Evolutionary conservation across 352 stramenopile species (phyloP), one percentile per base, ranked within the genome.

Genomic region (Pythium coloratum): DNA sequence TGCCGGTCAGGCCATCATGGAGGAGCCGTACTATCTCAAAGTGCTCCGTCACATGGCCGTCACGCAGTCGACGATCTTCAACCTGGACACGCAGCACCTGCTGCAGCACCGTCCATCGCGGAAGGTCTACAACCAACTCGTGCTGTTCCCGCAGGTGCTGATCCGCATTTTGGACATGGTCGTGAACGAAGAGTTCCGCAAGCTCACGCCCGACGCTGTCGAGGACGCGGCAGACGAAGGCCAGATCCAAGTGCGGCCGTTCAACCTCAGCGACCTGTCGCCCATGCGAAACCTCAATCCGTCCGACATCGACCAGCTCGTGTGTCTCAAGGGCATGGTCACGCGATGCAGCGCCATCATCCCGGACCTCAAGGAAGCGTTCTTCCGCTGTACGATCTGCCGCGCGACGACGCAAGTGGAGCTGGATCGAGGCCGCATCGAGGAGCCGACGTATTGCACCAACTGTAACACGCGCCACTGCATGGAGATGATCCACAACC

Each of bases 241-340:
- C n/a, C 72, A 82, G 26, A 77, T 99, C 24, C 96, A 99, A 86
- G 96, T 99, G 56, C 93, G 97, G 28, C 93, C 96, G n/a, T 99
- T 97, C 74, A 98, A 99, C 69, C 76, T 99, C 20, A 91, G 86
- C 6, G 84, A 95, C 26, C 66, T 99, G 26, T 96, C 91, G 8
- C 89, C 97, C 36, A 95, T 99, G 86, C 84, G 97, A 13, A 92
- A 97, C 55, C 84, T 99, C 28, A 97, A 99, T 77, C 97, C 97
- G 6, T 86, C 97, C 42, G 85, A 99, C 64, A 99, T 99, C 62
- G 97, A 99, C 72, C 88, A 97, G 62, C 82, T 99, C 18, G 89
- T 99, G 26, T 94, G 89, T 56, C 73, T 99, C 24, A 94, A 97
- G 55, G 98, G 98, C 49, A 99, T 99, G 97, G 95, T 99, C 59